These are phyloP conservation scores for Austroboletus rostrupii DNA, from an alignment of 1,284 basidiomycete species.

Conservation along the genomic window DNA sequence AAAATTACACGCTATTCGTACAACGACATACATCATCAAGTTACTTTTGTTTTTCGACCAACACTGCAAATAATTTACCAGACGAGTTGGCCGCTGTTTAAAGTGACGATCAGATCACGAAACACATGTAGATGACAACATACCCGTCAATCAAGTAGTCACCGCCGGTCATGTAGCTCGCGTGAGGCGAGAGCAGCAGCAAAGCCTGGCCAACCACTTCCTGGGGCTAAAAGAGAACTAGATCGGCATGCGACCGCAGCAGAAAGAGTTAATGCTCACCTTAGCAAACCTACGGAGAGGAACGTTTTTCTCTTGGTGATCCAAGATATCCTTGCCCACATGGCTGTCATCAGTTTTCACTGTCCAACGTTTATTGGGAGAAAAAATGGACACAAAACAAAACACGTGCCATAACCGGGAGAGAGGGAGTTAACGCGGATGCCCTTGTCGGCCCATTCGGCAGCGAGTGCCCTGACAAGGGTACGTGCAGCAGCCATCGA, in stretches of 20 bases:
- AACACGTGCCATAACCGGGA: slow-evolving; percentile 50
- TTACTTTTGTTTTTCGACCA: not conserved
- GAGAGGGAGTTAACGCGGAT: slow-evolving; percentile 62
- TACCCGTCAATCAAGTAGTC: slow-evolving; percentile 44
- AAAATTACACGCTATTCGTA: slow-evolving; percentile 7
- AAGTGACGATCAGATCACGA: not conserved
- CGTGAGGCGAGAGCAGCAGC: slow-evolving; percentile 40
- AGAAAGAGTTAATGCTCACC: slow-evolving; percentile 12
- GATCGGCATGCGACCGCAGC: not conserved
- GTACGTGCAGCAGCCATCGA: slow-evolving; percentile 59
- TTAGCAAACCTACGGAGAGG: slow-evolving; percentile 42
- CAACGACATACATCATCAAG: not conserved
- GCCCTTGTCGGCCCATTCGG: slow-evolving; percentile 51
- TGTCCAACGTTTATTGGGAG: slow-evolving; percentile 7
- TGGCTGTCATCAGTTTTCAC: slow-evolving; percentile 37
- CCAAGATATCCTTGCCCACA: slow-evolving; percentile 33
- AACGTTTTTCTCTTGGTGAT: slow-evolving; percentile 34
- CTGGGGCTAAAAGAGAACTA: slow-evolving; percentile 27
- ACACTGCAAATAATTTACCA: slow-evolving; percentile 25
- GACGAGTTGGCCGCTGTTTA: slow-evolving; percentile 34
- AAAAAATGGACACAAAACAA: not conserved
- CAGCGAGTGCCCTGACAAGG: slow-evolving; percentile 53
- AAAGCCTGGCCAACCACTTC: slow-evolving; percentile 44
- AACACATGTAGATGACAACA: slow-evolving; percentile 3
- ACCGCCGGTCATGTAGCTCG: slow-evolving; percentile 43